Evolutionary conservation across 2,329 filamentous ascomycete genomes (phyloP).

Genomic region (Niveomyces coronatus): DNA sequence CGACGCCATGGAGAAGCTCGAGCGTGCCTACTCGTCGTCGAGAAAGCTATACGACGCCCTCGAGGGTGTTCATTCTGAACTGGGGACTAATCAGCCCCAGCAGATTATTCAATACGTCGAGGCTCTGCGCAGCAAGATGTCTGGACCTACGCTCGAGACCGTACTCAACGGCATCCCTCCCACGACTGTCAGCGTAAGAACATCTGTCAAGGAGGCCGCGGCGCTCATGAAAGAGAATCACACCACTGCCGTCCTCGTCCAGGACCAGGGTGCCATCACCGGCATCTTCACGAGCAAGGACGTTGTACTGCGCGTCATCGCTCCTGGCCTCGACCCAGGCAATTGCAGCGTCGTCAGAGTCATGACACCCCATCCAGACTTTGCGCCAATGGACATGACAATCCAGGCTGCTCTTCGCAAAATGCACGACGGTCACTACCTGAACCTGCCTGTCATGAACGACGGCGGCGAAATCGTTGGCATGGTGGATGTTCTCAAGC

Average conservation of each 20-base stretch:
- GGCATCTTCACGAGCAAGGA: slow-evolving; percentile 99
- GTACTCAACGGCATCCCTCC: slow-evolving; percentile 87
- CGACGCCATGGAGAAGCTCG: slow-evolving; percentile 98
- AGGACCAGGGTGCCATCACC: slow-evolving; percentile 94
- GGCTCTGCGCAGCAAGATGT: slow-evolving; percentile 92
- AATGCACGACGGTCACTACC: slow-evolving; percentile 99
- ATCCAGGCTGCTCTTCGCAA: slow-evolving; percentile 96
- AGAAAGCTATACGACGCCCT: slow-evolving; percentile 94
- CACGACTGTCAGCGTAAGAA: slow-evolving; percentile 89
- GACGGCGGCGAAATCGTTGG: slow-evolving; percentile 93
- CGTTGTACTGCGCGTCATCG: slow-evolving; percentile 94
- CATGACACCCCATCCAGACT: slow-evolving; percentile 98
- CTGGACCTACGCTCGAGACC: slow-evolving; percentile 88
- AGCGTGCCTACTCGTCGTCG: slow-evolving; percentile 96
- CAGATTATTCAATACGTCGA: slow-evolving; percentile 99
- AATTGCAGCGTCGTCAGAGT: slow-evolving; percentile 97
- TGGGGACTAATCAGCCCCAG: slow-evolving; percentile 90
- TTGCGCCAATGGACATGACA: slow-evolving; percentile 97
- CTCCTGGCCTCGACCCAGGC: slow-evolving; percentile 82
- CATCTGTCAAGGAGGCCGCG: slow-evolving; percentile 91
- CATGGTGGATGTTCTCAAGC: slow-evolving; percentile 97
- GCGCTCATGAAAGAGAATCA: slow-evolving; percentile 98
- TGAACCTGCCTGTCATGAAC: slow-evolving; percentile 98
- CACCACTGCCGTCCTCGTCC: slow-evolving; percentile 90
- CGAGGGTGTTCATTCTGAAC: slow-evolving; percentile 93